These are phyloP conservation scores for Ceratocystis harringtonii DNA, from an alignment of 2,329 filamentous ascomycete genomes.

Conservation along the genomic window DNA sequence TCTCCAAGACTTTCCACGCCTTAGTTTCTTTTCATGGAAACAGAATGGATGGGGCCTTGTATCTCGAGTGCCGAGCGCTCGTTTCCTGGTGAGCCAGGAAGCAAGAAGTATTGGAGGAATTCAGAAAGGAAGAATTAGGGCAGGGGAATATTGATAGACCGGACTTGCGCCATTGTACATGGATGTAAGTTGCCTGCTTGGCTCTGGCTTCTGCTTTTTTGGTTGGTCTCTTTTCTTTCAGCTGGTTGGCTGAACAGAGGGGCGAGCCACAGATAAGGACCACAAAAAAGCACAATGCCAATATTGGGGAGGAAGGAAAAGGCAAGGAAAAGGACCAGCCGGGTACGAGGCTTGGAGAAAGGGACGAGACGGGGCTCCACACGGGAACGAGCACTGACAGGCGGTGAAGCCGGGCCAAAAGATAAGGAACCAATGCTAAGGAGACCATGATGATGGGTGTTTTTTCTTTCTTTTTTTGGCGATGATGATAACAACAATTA, in stretches of 20 bases:
- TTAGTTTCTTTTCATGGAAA: conserved; percentile 16
- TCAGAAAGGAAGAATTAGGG: background rate
- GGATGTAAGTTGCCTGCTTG: background rate
- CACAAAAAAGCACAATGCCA: background rate
- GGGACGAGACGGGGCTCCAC: background rate
- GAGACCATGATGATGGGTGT: background rate
- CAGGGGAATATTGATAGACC: background rate
- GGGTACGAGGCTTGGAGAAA: conserved; percentile 3
- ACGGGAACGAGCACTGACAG: conserved; percentile 4
- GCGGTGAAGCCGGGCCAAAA: conserved; percentile 2
- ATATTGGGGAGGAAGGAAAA: background rate
- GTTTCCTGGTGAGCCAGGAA: background rate
- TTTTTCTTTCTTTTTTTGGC: background rate
- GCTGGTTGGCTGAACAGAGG: background rate
- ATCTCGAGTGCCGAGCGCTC: background rate
- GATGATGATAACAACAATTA: background rate
- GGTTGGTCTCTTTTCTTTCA: background rate
- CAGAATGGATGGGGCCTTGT: background rate
- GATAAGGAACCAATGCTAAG: background rate
- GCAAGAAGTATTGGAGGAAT: background rate
- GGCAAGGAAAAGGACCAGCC: background rate
- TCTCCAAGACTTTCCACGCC: conserved; percentile 11
- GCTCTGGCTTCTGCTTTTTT: background rate
- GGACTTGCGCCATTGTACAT: background rate
- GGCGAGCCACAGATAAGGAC: background rate